Base-by-base conservation (phyloP, 768 basidiomycete species). In the Trametes maxima region DNA sequence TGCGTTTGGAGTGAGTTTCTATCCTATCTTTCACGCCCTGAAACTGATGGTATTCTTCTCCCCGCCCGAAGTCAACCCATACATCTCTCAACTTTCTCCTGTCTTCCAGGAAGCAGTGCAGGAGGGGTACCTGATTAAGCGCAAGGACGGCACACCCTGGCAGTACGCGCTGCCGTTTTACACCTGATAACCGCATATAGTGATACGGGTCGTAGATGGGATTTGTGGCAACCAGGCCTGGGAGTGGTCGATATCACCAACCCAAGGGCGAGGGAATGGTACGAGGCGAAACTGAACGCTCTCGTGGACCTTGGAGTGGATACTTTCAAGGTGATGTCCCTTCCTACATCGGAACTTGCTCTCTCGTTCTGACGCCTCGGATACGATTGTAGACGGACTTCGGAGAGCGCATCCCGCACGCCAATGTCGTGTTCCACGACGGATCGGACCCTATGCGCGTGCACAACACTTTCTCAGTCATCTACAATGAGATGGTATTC, bases 401-500 rank as follows among this genome's bases (percentile, higher is more conserved):
- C 68, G 89, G 84, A 28, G 89, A 92, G 71, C 82, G 88, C 12
- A 89, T 90, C 52, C 89, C 89, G 1, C 88, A 90, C 68, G 73
- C 83, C 0, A 77, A 79, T 22, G 81, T 90, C 55, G 76, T 76
- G 17, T 90, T 81, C 77, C 78, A 86, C 68, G 84, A 89, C 65
- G 85, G 86, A 10, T 85, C 85, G 11, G 86, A 89, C 69, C 85
- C 89, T 0, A 80, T 81, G 75, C 78, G 82, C 59, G 82, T 87
- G 77, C 89, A 92, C 77, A 92, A 90, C 68, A 76, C 78, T n/a
- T 90, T 87, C 70, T 77, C 89, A 4, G 81, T 85, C 10, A 70
- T 84, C 0, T 90, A 90, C 76, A 92, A 92, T 70, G 79, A 86
- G 64, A 73, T 86, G 57, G 89, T 92, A 14, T 90, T 87, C 74